phyloP scores from a whole-genome alignment of 257 asterid species.

The Solanum acaule region DNA sequence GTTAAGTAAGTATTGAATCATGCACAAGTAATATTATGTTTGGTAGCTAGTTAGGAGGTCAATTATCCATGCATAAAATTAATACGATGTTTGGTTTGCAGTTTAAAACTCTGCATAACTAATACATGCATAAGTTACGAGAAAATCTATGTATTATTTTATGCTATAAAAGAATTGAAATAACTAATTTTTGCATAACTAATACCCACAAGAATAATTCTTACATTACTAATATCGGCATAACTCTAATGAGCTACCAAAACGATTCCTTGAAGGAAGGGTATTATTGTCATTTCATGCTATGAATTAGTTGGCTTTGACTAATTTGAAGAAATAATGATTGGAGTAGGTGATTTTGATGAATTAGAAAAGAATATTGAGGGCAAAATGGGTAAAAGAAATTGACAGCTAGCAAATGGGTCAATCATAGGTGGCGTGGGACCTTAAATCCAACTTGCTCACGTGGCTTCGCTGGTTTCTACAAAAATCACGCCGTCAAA shows the following conservation, averaged over 20 bases:
- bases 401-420: conserved; percentile 34
- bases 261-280: neutral
- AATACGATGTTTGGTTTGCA: neutral
- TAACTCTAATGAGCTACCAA: neutral
- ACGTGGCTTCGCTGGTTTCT: conserved; percentile 37
- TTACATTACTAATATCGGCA: neutral
- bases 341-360: neutral
- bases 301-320: neutral
- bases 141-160: no score
- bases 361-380: neutral
- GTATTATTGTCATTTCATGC: neutral
- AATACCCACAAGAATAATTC: no score
- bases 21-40: no score
- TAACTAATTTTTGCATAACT: no score
- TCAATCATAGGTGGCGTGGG: conserved; percentile 38
- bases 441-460: conserved; percentile 15
- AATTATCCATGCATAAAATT: no score
- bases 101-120: no score
- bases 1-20: neutral
- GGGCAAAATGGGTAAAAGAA: conserved; percentile 5
- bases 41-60: neutral
- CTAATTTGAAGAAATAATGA: neutral
- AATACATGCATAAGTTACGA: neutral
- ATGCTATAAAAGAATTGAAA: no score
- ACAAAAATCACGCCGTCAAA: conserved; percentile 14